phyloP scores from a whole-genome alignment of 2,329 filamentous ascomycete species.

The Akanthomyces uredinophilus region DNA sequence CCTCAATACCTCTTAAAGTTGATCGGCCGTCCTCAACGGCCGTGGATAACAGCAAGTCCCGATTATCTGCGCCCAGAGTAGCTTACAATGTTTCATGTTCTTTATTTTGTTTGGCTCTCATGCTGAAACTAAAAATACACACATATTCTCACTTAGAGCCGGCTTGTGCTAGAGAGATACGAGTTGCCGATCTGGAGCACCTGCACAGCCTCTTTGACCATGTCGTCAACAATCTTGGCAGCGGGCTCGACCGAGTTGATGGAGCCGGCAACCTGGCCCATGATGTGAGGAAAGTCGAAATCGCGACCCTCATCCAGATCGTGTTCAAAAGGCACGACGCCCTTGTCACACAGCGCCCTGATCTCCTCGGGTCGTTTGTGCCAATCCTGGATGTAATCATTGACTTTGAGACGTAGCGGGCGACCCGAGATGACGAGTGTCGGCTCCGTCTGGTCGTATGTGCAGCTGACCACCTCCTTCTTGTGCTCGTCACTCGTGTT shows the following conservation, averaged over 20 bases:
- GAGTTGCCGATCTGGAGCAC: constrained; percentile 57
- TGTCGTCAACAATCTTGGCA: constrained; percentile 78
- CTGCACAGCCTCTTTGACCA: constrained; percentile 71
- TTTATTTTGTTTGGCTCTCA: not conserved
- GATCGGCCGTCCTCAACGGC: too few species aligned
- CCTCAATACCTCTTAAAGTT: too few species aligned
- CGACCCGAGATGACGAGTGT: constrained; percentile 80
- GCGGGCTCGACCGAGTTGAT: constrained; percentile 77
- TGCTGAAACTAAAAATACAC: not conserved
- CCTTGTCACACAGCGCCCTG: constrained; percentile 66
- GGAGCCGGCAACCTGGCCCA: constrained; percentile 86
- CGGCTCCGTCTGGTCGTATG: constrained; percentile 72
- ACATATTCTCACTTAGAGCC: constrained; percentile 26
- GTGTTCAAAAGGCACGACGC: constrained; percentile 74
- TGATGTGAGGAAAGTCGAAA: constrained; percentile 79
- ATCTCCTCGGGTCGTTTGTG: constrained; percentile 71
- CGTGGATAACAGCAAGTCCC: too few species aligned
- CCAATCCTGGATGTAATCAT: constrained; percentile 80
- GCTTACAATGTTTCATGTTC: not conserved
- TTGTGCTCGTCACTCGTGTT: constrained; percentile 80
- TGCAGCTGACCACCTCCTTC: constrained; percentile 72
- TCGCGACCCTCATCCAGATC: constrained; percentile 81
- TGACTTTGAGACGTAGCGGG: constrained; percentile 73
- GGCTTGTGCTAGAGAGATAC: constrained; percentile 51
- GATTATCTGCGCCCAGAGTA: too few species aligned